Base-by-base conservation (phyloP, 2,329 filamentous ascomycete species). In the Colletotrichum tropicicola region DNA sequence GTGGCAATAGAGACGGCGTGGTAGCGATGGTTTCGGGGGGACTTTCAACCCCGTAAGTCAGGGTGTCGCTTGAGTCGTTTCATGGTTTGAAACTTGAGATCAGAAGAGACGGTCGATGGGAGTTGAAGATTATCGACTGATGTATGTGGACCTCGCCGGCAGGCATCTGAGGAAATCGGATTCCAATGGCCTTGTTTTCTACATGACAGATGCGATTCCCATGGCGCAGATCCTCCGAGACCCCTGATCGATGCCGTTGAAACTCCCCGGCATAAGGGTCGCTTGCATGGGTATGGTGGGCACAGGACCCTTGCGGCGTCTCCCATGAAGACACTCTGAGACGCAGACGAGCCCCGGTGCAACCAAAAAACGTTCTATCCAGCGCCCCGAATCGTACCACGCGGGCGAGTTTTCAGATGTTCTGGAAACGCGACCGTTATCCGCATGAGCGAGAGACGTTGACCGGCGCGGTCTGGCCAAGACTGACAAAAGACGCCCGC, bases 301-400 rank as follows among this genome's bases (percentile, higher is more conserved):
- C 48, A 25, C 61, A 60, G 37, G 56, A 60, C 35, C 61, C 61
- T 60, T 65, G 61, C 41, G 32, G 41, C 41, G 49, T 39, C 21
- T 25, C 48, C 61, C 25, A 59, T 44, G 41, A 60, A 30, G n/a
- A 48, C 56, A 48, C 35, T 53, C 61, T 65, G 61, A 65, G 56
- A 65, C 61, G 32, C 41, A 44, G 43, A 53, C 35, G 48, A 54
- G 48, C 61, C 48, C 60, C 39, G 25, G 37, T 43, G 41, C 25
- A 43, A 54, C 55, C 41, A 45, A 49, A 52, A 64, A 65, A 60
- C 56, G 56, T 65, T 48, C 61, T 65, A 60, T 65, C 55, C 17
- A 60, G 56, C 37, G 37, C 49, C 32, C 6, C 39, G 35, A 35
- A 65, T 65, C 61, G 61, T 65, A 65, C 56, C 61, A 65, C 58